Evolutionary conservation across 1,139 yeast genomes (phyloP).

Genomic region (Candida frijolesensis): DNA sequence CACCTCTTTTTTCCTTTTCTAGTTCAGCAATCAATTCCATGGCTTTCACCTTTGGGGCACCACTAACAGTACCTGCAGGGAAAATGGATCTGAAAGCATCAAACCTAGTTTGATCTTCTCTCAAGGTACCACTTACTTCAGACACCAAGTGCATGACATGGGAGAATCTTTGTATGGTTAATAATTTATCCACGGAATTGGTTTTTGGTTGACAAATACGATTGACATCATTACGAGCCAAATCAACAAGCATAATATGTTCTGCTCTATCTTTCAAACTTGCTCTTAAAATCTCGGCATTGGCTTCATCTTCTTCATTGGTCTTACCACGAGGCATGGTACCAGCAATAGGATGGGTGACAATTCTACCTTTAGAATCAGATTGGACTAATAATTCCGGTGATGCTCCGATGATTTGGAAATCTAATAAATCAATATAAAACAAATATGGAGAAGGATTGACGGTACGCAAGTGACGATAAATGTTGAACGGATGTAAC

Average conservation of each 20-base stretch:
- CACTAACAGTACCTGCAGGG: constrained; percentile 98
- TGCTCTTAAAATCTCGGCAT: constrained; percentile 73
- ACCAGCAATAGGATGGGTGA: constrained; percentile 98
- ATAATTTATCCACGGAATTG: constrained; percentile 82
- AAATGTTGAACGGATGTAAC: constrained; percentile 93
- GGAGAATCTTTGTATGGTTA: constrained; percentile 91
- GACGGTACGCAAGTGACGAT: constrained; percentile 90
- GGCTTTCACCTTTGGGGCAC: constrained; percentile 96
- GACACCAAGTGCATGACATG: constrained; percentile 97
- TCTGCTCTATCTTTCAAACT: constrained; percentile 94
- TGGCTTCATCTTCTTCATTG: constrained; percentile 82
- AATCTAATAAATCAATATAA: constrained; percentile 86
- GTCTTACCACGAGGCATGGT: constrained; percentile 90
- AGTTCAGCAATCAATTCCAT: constrained; percentile 92
- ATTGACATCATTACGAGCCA: constrained; percentile 94
- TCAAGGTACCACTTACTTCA: constrained; percentile 88
- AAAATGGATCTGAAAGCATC: constrained; percentile 97
- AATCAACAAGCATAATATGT: constrained; percentile 96
- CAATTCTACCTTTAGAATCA: constrained; percentile 68
- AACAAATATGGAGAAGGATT: constrained; percentile 97
- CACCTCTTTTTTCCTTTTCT: constrained; percentile 91
- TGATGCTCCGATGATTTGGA: constrained; percentile 95
- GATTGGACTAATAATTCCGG: constrained; percentile 90
- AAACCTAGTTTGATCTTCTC: constrained; percentile 82
- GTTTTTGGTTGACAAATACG: constrained; percentile 88